Conservation (phyloP, 2,329 filamentous ascomycete species). For the Mycosphaerella sp. region DNA sequence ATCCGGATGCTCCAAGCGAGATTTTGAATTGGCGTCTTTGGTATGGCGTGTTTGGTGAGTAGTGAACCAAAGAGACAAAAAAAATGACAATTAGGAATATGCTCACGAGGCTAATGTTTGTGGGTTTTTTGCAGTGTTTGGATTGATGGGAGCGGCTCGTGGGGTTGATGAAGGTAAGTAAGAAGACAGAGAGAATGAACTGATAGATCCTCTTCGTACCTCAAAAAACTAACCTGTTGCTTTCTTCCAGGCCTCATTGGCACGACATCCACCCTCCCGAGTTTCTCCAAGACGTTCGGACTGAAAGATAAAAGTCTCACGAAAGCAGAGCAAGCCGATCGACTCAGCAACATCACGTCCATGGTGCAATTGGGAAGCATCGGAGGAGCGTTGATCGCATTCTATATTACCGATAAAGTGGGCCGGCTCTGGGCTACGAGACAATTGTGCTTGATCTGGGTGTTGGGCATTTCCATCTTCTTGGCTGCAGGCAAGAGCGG, state of each 20-base stretch:
- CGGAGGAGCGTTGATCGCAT: constrained; percentile 57
- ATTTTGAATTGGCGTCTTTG: constrained; percentile 72
- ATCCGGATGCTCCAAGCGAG: constrained; percentile 56
- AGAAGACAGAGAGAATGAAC: too few relatives aligned
- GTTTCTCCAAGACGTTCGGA: constrained; percentile 56
- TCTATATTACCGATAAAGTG: constrained; percentile 31
- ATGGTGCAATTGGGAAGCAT: constrained; percentile 79
- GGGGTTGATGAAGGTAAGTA: constrained; percentile 59
- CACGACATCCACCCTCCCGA: constrained; percentile 50
- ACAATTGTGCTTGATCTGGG: constrained; percentile 27
- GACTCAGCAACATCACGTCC: constrained; percentile 59
- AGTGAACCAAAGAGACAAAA: too few relatives aligned
- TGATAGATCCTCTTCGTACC: not conserved
- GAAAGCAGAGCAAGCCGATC: constrained; percentile 56
- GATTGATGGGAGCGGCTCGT: constrained; percentile 64
- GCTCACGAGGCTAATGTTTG: not conserved
- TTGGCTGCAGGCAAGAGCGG: constrained; percentile 40
- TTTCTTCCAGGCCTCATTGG: constrained; percentile 54
- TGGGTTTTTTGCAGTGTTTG: constrained; percentile 24
- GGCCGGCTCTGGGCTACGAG: constrained; percentile 30
- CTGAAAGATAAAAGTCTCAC: constrained; percentile 46
- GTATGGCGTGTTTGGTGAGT: constrained; percentile 58
- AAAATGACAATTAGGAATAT: too few relatives aligned
- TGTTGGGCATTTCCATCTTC: constrained; percentile 35
- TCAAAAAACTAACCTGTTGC: not conserved